Conservation (phyloP, 495 filamentous ascomycete species). For the Penicillium cosmopolitanum region DNA sequence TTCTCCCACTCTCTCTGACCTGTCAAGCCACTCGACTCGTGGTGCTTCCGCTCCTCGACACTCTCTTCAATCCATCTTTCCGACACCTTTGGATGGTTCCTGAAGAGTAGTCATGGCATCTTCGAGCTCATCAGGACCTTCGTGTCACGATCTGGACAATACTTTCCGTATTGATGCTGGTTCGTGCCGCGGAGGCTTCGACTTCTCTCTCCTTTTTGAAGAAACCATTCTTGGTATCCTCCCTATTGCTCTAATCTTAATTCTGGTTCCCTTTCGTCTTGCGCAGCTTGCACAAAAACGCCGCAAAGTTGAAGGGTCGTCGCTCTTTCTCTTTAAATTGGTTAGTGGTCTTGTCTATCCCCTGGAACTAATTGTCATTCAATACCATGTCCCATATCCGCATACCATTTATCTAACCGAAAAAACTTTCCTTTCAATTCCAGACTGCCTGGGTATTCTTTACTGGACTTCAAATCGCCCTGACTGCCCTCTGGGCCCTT, state of each 20-base stretch:
- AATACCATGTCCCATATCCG: neutral
- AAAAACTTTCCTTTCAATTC: neutral
- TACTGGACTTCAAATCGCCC: constrained; percentile 46
- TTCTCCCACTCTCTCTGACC: constrained; percentile 11
- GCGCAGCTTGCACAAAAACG: constrained; percentile 46
- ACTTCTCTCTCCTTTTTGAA: constrained; percentile 66
- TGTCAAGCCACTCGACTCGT: constrained; percentile 18
- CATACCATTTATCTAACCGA: neutral
- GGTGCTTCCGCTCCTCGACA: constrained; percentile 11
- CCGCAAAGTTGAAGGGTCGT: constrained; percentile 49
- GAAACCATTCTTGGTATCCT: constrained; percentile 56
- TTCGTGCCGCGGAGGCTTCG: constrained; percentile 55
- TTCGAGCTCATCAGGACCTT: constrained; percentile 23
- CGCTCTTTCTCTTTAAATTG: constrained; percentile 45
- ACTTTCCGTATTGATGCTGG: constrained; percentile 46
- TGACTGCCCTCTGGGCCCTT: constrained; percentile 52
- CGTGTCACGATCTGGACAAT: constrained; percentile 45
- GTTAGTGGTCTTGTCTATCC: constrained; percentile 30
- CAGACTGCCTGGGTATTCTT: constrained; percentile 48
- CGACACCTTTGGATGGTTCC: constrained; percentile 23
- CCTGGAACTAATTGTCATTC: too few relatives aligned
- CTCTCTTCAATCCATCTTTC: constrained; percentile 21
- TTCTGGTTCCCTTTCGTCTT: constrained; percentile 50
- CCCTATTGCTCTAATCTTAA: constrained; percentile 52
- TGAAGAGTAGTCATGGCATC: constrained; percentile 36